phyloP scores from a whole-genome alignment of 78 protist genomes.

The Dictyostelium citrinum region DNA sequence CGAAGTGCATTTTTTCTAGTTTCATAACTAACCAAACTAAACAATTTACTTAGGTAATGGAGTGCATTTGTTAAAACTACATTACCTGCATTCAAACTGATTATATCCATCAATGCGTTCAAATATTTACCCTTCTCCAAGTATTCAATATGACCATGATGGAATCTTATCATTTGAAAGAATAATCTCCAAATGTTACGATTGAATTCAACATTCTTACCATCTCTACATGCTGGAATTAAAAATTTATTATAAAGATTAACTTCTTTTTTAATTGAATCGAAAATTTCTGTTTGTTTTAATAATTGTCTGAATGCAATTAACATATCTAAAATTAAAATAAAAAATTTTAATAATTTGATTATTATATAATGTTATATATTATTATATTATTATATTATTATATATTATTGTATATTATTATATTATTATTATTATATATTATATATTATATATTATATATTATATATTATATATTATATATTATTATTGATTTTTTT shows the following conservation, averaged over 20 bases:
- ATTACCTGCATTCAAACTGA: slow-evolving; percentile 59
- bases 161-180: slow-evolving; percentile 65
- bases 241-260: slow-evolving; percentile 15
- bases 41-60: slow-evolving; percentile 64
- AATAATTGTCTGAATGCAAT: slow-evolving; percentile 55
- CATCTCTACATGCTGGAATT: slow-evolving; percentile 60
- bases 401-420: no score
- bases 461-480: no score
- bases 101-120: slow-evolving; percentile 38
- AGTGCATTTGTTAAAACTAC: slow-evolving; percentile 65
- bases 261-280: slow-evolving; percentile 43
- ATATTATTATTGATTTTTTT: no score
- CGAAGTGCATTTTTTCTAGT: background rate
- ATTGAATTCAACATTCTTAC: slow-evolving; percentile 53
- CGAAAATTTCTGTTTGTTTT: slow-evolving; percentile 50
- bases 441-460: no score
- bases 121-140: slow-evolving; percentile 52
- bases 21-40: slow-evolving; percentile 30
- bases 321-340: slow-evolving; percentile 21
- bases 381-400: background rate
- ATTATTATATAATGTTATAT: no score
- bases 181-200: slow-evolving; percentile 59
- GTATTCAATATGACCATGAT: slow-evolving; percentile 40
- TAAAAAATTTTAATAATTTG: background rate
- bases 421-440: no score